Percentiles rank a stretch among this genome's conserved stretches.
Evolutionary conservation across 116 monocot genomes (phyloP).

Genomic region (Papilionanthe hybrid): DNA sequence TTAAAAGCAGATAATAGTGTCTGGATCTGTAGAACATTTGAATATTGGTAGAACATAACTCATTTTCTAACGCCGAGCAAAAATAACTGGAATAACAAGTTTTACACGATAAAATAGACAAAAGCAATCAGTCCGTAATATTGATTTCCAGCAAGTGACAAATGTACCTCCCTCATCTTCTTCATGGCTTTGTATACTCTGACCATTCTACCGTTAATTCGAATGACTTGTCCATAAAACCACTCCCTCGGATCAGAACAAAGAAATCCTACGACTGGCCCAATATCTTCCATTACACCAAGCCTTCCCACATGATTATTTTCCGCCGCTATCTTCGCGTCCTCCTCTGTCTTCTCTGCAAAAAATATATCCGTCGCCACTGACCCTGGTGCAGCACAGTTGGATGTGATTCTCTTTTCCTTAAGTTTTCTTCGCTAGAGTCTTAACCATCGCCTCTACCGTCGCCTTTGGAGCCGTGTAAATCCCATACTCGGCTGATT

Average conservation of each 20-base stretch:
- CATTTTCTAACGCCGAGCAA: no score
- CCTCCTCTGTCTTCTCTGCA: conserved; percentile 31
- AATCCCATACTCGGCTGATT: conserved; percentile 16
- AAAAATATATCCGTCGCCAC: conserved; percentile 30
- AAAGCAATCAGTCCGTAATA: no score
- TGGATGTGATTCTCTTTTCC: conserved; percentile 20
- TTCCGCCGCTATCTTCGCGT: conserved; percentile 11
- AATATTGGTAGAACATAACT: no score
- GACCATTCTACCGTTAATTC: conserved; percentile 20
- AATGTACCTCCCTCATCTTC: no score
- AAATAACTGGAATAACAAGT: no score
- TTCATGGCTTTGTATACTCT: neutral
- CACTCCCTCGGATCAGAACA: conserved; percentile 24
- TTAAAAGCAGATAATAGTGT: no score
- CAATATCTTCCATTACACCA: conserved; percentile 26
- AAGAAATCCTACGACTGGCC: conserved; percentile 21
- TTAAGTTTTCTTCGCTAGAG: conserved; percentile 30
- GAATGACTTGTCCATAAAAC: conserved; percentile 22
- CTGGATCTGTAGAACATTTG: no score
- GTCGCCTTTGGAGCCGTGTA: conserved; percentile 45
- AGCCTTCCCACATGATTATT: conserved; percentile 27
- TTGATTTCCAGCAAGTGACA: no score
- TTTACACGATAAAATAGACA: no score
- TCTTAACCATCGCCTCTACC: conserved; percentile 31
- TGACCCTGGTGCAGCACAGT: conserved; percentile 35